Percentiles rank a stretch among this genome's conserved stretches.
These are phyloP conservation scores for Zasmidium citrigriseum DNA, from an alignment of 2,329 filamentous ascomycete species.

Conservation along the genomic window DNA sequence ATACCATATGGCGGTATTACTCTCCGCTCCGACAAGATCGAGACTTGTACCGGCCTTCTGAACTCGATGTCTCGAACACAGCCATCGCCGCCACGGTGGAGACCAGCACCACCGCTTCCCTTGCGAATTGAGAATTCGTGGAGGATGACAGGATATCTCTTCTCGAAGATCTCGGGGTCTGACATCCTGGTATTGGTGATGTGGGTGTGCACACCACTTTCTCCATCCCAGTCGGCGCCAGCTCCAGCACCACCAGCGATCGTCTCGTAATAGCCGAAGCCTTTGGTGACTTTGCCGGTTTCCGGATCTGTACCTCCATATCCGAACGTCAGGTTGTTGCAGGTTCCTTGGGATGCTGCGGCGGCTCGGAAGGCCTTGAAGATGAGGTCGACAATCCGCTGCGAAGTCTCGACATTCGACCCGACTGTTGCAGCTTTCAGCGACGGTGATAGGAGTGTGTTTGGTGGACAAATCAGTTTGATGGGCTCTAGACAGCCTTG, in stretches of 20 bases:
- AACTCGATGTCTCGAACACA: constrained; percentile 36
- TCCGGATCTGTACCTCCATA: constrained; percentile 42
- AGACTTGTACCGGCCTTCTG: constrained; percentile 28
- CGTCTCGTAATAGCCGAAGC: constrained; percentile 40
- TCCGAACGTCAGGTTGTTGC: constrained; percentile 36
- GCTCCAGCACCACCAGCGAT: constrained; percentile 41
- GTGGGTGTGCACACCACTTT: constrained; percentile 37
- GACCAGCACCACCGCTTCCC: constrained; percentile 34
- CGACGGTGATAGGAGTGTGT: constrained; percentile 33
- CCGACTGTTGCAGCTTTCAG: constrained; percentile 32
- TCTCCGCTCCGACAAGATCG: constrained; percentile 36
- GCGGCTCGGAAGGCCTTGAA: constrained; percentile 34
- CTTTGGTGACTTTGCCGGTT: constrained; percentile 22
- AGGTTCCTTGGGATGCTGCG: constrained; percentile 34
- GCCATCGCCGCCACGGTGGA: constrained; percentile 35
- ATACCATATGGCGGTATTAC: constrained; percentile 37
- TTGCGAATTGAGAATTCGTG: constrained; percentile 35
- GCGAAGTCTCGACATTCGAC: constrained; percentile 34
- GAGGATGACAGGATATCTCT: constrained; percentile 38
- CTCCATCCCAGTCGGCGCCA: constrained; percentile 36
- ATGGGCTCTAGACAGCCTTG: constrained; percentile 35
- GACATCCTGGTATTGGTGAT: constrained; percentile 43
- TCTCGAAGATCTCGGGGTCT: constrained; percentile 39
- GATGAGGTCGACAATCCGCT: constrained; percentile 37
- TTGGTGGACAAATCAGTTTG: constrained; percentile 29